phyloP scores from a whole-genome alignment of 352 stramenopile genomes.

The Pythium aquatile region DNA sequence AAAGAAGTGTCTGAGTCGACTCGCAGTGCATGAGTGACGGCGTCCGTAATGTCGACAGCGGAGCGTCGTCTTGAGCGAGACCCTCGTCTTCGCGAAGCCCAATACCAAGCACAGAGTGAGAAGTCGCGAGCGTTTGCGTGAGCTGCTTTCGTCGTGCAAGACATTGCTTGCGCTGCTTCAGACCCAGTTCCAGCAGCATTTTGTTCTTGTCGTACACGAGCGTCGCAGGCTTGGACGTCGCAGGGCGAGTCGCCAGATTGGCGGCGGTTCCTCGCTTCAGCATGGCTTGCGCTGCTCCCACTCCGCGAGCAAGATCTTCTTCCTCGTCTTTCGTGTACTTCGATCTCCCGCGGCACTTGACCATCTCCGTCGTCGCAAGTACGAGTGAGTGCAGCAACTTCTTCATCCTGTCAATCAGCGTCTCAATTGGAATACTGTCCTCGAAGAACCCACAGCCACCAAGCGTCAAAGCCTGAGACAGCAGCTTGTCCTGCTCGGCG shows the following conservation, averaged over 20 bases:
- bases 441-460: slow-evolving; percentile 69
- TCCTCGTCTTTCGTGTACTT: slow-evolving; percentile 24
- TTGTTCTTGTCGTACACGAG: slow-evolving; percentile 57
- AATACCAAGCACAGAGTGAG: slow-evolving; percentile 64
- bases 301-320: slow-evolving; percentile 29
- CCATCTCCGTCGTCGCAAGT: slow-evolving; percentile 49
- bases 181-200: slow-evolving; percentile 68
- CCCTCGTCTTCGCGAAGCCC: slow-evolving; percentile 26
- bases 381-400: slow-evolving; percentile 61
- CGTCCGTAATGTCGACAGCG: slow-evolving; percentile 3
- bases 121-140: slow-evolving; percentile 35
- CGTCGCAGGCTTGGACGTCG: slow-evolving; percentile 44
- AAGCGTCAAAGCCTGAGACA: slow-evolving; percentile 48
- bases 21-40: slow-evolving; percentile 23
- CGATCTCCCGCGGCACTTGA: slow-evolving; percentile 35
- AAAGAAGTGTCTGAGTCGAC: slow-evolving; percentile 6
- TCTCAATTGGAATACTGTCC: slow-evolving; percentile 33
- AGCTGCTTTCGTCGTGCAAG: slow-evolving; percentile 46
- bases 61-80: neutral
- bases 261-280: slow-evolving; percentile 31
- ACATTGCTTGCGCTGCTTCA: slow-evolving; percentile 69
- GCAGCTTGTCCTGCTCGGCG: slow-evolving; percentile 37
- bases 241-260: slow-evolving; percentile 23
- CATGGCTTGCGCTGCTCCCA: slow-evolving; percentile 31
- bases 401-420: slow-evolving; percentile 41